Base-by-base conservation (phyloP, 768 basidiomycete species). In the Auricularia sp. region DNA sequence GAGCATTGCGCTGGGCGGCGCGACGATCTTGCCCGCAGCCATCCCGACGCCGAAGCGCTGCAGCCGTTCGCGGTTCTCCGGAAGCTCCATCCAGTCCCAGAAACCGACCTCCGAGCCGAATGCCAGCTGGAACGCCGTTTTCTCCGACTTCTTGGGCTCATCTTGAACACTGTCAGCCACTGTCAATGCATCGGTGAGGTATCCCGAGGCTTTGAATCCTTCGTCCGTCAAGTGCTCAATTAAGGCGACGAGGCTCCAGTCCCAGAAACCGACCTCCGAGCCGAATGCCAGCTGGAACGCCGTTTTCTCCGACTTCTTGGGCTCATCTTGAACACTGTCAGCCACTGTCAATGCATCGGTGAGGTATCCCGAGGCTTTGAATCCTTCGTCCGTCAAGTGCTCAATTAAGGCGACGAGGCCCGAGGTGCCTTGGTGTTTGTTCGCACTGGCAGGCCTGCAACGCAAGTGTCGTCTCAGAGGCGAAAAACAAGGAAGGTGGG, bases 31-130 rank as follows among this genome's bases (percentile, higher is more conserved):
- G 14, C 23, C 56, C 7, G 61, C 67, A 51, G 65, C 63, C 73
- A 79, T 78, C 7, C 70, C 77, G 3, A 71, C 65, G 2, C 67
- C 69, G 59, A 78, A 78, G 1, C 76, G 72, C 1, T 66, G 64
- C 12, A 70, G 65, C 12, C 68, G 53, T 3, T 33, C 61, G 36
- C 66, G 58, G 62, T 76, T 77, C 59, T 68, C 71, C 11, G 77
- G 72, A 4, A 66, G 51, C 21, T 72, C 69, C 14, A 68, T 69
- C 59, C 67, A 72, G 0, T 71, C 69, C 70, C 73, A 79, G 3
- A 73, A 33, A 0, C 71, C 65, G 16, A 64, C 64, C 0, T 70
- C 56, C 18, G 65, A 66, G 10, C 71, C 68, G 51, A 70, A 67
- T 1, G 74, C 75, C 2, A 66, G 65, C 16, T 68, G 69, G 60